Evolutionary conservation across 225 moss, liverwort and hornwort species (phyloP).

Genomic region (Climacium dendroides): DNA sequence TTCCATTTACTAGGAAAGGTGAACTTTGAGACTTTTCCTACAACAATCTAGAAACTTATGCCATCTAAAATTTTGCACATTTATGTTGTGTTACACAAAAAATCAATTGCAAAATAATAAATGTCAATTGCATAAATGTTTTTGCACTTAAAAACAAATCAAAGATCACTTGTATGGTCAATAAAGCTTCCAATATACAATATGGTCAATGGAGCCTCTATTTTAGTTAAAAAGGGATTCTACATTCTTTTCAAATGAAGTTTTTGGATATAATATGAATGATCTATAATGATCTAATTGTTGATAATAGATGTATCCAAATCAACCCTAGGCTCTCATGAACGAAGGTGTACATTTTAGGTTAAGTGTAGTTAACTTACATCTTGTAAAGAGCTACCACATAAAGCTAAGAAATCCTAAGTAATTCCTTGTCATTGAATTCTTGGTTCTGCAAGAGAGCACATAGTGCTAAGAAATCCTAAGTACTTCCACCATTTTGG

Average conservation of each 20-base stretch:
- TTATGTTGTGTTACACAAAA: rapidly evolving
- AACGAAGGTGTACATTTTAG: neutral
- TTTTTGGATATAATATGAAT: neutral
- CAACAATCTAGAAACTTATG: neutral
- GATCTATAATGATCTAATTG: neutral
- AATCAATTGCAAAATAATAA: neutral
- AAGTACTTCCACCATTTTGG: too few relatives aligned
- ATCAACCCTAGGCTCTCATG: neutral
- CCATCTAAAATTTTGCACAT: too few relatives aligned
- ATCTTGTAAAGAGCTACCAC: neutral
- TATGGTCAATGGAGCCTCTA: neutral
- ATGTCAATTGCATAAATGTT: neutral
- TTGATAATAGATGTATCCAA: neutral
- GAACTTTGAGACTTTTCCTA: neutral
- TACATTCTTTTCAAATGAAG: neutral
- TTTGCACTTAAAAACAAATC: neutral
- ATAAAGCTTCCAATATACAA: neutral
- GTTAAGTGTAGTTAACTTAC: neutral
- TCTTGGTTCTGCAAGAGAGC: too few relatives aligned
- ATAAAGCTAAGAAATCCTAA: neutral
- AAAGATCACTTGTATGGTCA: neutral
- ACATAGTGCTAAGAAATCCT: too few relatives aligned
- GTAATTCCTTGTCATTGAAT: neutral
- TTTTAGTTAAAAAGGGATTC: neutral
- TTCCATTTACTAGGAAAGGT: neutral